Evolutionary conservation across 805 yeast species (phyloP).

Genomic region (Yamadazyma nakazawae): DNA sequence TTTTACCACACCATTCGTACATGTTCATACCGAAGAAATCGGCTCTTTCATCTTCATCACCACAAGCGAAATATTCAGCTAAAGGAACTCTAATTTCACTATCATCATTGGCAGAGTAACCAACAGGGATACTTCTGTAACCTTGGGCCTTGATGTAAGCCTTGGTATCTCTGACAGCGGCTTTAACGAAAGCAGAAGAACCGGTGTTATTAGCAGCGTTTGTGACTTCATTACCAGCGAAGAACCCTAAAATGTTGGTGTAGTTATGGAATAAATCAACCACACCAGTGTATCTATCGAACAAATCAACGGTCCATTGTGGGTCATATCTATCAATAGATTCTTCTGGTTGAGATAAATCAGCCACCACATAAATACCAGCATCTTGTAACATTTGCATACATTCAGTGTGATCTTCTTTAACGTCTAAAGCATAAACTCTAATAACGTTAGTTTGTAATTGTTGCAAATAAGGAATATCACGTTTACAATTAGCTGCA

Average conservation of each 20-base stretch:
- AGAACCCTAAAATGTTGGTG: constrained; percentile 74
- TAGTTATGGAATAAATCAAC: constrained; percentile 67
- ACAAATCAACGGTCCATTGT: constrained; percentile 59
- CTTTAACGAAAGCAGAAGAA: constrained; percentile 79
- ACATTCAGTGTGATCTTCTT: constrained; percentile 64
- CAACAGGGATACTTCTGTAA: constrained; percentile 73
- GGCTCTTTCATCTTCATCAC: constrained; percentile 58
- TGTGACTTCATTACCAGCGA: constrained; percentile 85
- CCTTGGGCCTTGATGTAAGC: constrained; percentile 55
- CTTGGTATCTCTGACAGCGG: constrained; percentile 77
- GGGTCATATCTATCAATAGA: constrained; percentile 65
- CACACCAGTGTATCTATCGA: constrained; percentile 64
- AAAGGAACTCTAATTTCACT: constrained; percentile 58
- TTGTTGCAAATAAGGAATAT: constrained; percentile 63
- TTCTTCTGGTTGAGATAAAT: constrained; percentile 67
- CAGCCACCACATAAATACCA: constrained; percentile 89
- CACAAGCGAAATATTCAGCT: constrained; percentile 78
- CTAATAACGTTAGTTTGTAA: constrained; percentile 68
- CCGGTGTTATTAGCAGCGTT: constrained; percentile 62
- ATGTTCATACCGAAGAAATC: constrained; percentile 87
- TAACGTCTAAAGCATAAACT: constrained; percentile 70
- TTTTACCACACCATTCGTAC: constrained; percentile 85
- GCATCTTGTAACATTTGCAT: constrained; percentile 67
- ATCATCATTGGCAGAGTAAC: constrained; percentile 81
- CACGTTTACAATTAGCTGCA: constrained; percentile 59